Evolutionary conservation across 768 basidiomycete genomes (phyloP), one percentile per base, ranked within the genome.

Genomic region (Rossbeevera mucosa): DNA sequence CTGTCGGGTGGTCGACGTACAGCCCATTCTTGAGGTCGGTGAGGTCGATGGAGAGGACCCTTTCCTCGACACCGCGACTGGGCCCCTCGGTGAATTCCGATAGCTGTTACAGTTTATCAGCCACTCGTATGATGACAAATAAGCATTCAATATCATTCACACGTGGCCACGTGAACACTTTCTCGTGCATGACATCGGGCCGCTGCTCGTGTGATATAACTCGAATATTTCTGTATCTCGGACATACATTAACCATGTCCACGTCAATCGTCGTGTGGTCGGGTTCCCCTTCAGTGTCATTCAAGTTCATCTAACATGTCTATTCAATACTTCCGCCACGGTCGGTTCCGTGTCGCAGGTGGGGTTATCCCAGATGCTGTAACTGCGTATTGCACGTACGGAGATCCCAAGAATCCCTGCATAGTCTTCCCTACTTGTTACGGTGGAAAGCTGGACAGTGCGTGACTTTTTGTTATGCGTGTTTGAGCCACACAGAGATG

Each of bases 21-120:
- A 90, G 81, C 88, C 88, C 88, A 90, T 90, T 78, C 76, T 85
- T 76, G 78, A 73, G 67, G 81, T 77, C 75, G 76, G 72, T 64
- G 64, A 67, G 70, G 76, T 77, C 74, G 76, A 68, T 74, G 68
- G 1, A 67, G 68, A 50, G 54, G 52, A 56, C 60, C 50, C 48
- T 51, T 49, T 4, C 5, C 26, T 30, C 1, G 25, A 58, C 45
- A n/a, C 18, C 1, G 33, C 41, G 12, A 49, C 52, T 58, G 55
- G 45, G 44, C 9, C 25, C 48, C 12, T 42, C 65, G 68, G 72
- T 64, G 59, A 67, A 60, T 63, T 59, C 65, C 70, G 60, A 59
- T 41, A 63, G 70, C 69, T 75, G 63, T 72, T 63, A 70, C 60
- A 76, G 74, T 76, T 74, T 65, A 69, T 68, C 67, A 66, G 66